Evolutionary conservation across 2,329 filamentous ascomycete genomes (phyloP).

Genomic region (Botrytis sinoallii): DNA sequence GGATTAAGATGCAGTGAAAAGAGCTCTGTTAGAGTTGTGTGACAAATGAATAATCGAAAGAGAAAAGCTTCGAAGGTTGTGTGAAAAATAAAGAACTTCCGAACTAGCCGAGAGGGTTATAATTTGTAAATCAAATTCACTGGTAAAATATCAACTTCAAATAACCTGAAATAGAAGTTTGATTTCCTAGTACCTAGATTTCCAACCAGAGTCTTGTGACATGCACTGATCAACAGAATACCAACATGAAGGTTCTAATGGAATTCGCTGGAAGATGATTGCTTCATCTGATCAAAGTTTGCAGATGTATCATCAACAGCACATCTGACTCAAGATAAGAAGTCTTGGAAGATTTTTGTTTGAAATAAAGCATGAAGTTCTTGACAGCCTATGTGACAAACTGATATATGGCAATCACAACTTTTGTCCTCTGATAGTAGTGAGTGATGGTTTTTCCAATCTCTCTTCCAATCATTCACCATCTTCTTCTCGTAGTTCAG

Average conservation of each 20-base stretch:
- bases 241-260: neutral
- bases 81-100: neutral
- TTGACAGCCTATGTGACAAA: neutral
- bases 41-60: neutral
- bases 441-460: neutral
- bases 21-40: neutral
- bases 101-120: neutral
- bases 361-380: neutral
- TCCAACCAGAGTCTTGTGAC: neutral
- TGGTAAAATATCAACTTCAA: neutral
- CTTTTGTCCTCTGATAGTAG: neutral
- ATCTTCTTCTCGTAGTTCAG: neutral
- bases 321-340: neutral
- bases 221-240: neutral
- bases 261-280: neutral
- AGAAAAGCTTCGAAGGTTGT: neutral
- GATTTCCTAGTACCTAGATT: neutral
- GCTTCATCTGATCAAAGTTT: neutral
- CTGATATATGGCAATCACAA: neutral
- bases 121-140: neutral
- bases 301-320: neutral
- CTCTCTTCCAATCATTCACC: neutral
- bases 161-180: neutral
- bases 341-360: neutral
- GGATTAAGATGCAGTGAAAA: neutral